Evolutionary conservation across 1,284 basidiomycete genomes (phyloP).

Genomic region (Leccinum insolens): DNA sequence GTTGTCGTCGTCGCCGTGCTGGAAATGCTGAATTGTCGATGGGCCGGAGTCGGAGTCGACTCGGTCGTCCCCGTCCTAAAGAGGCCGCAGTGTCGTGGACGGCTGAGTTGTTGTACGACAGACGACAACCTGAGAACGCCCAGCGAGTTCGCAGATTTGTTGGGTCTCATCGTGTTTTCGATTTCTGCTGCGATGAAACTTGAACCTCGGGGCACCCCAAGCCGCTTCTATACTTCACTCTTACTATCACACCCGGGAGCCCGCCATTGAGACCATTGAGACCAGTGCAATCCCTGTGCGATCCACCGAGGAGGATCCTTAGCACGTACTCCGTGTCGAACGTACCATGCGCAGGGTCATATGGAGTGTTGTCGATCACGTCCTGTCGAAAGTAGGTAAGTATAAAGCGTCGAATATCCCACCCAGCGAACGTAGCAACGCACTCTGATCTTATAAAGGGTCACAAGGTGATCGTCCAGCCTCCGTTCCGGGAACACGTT

Average conservation of each 20-base stretch:
- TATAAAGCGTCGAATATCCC: too few relatives aligned
- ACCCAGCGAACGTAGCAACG: too few relatives aligned
- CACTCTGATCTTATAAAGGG: too few relatives aligned
- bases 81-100: neutral
- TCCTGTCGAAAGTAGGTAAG: too few relatives aligned
- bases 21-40: constrained; percentile 22
- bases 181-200: neutral
- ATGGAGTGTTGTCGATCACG: too few relatives aligned
- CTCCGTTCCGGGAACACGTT: too few relatives aligned
- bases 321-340: too few relatives aligned
- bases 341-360: too few relatives aligned
- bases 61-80: constrained; percentile 12
- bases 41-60: constrained; percentile 6
- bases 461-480: too few relatives aligned
- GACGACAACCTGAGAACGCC: constrained; percentile 17
- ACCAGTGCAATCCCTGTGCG: too few relatives aligned
- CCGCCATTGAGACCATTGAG: neutral
- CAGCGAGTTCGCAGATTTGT: constrained; percentile 3
- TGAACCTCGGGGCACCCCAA: neutral
- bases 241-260: constrained; percentile 1
- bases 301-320: too few relatives aligned
- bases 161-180: constrained; percentile 4
- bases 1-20: constrained; percentile 15
- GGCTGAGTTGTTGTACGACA: constrained; percentile 17
- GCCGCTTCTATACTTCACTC: constrained; percentile 9